Percentiles rank a stretch among this genome's conserved stretches.
These are phyloP conservation scores for Kwoniella bestiolae DNA, from an alignment of 768 basidiomycete genomes.

Conservation along the genomic window DNA sequence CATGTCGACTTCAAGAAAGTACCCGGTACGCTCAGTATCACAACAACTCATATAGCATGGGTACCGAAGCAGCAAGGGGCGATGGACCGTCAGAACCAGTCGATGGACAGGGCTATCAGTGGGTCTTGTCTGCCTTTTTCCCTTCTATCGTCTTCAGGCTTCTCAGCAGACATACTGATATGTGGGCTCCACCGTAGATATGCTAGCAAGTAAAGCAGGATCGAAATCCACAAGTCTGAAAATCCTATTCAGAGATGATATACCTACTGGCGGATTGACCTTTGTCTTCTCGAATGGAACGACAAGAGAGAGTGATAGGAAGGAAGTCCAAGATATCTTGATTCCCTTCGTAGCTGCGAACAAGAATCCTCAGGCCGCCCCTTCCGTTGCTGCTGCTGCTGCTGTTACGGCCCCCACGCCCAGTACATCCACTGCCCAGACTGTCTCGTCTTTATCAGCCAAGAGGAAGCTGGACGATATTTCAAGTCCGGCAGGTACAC, in stretches of 20 bases:
- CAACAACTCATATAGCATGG: constrained; percentile 46
- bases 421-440: constrained; percentile 18
- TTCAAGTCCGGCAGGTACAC: constrained; percentile 2
- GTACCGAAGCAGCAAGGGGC: constrained; percentile 32
- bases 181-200: constrained; percentile 32
- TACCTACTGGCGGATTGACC: constrained; percentile 48
- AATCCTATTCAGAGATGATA: constrained; percentile 52
- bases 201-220: constrained; percentile 55
- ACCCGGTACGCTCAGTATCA: constrained; percentile 36
- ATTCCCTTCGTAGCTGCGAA: constrained; percentile 50
- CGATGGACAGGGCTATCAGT: constrained; percentile 43
- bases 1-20: constrained; percentile 46
- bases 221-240: constrained; percentile 52
- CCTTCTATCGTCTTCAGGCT: no score
- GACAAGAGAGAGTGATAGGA: constrained; percentile 40
- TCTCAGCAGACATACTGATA: not conserved
- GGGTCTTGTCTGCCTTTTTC: constrained; percentile 6
- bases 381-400: constrained; percentile 6
- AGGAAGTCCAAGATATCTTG: constrained; percentile 50
- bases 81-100: constrained; percentile 49
- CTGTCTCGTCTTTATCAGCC: constrained; percentile 14
- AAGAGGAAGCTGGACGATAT: constrained; percentile 45
- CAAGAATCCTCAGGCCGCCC: constrained; percentile 21
- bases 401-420: not conserved
- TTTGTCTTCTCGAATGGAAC: constrained; percentile 52